Conservation (phyloP, 2,329 filamentous ascomycete species). For the Cladosporium sp. region DNA sequence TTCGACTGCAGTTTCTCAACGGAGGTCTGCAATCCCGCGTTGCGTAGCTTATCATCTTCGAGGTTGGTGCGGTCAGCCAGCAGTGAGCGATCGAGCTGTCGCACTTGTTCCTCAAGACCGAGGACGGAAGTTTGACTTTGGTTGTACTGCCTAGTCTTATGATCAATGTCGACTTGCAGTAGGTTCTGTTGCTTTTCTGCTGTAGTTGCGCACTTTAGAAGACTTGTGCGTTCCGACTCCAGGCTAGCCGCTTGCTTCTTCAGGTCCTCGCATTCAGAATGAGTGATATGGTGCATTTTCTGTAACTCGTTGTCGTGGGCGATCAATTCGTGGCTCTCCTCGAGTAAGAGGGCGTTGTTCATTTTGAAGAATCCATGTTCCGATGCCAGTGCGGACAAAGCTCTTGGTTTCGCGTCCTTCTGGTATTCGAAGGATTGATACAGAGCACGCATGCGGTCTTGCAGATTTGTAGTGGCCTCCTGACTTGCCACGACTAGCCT, state of each 20-base stretch:
- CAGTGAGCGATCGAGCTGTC: background rate
- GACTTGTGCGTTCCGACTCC: background rate
- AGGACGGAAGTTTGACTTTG: background rate
- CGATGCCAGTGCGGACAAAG: background rate
- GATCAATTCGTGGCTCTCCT: background rate
- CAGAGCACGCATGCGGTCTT: background rate
- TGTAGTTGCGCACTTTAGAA: background rate
- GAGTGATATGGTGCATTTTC: background rate
- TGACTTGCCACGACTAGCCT: background rate
- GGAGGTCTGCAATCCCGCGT: background rate
- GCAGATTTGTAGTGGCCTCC: background rate
- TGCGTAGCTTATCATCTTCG: background rate
- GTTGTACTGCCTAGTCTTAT: background rate
- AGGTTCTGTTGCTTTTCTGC: background rate
- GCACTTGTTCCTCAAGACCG: background rate
- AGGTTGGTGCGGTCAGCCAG: background rate
- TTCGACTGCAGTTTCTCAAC: background rate
- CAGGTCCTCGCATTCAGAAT: background rate
- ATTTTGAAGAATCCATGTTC: background rate
- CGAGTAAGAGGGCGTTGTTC: background rate
- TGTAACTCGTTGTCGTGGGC: background rate
- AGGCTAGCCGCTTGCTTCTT: background rate
- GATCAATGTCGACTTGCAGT: background rate
- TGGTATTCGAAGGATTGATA: background rate
- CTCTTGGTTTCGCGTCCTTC: background rate